Evolutionary conservation across 495 filamentous ascomycete species (phyloP), one percentile per base, ranked within the genome.

Genomic region (Podospora conica): DNA sequence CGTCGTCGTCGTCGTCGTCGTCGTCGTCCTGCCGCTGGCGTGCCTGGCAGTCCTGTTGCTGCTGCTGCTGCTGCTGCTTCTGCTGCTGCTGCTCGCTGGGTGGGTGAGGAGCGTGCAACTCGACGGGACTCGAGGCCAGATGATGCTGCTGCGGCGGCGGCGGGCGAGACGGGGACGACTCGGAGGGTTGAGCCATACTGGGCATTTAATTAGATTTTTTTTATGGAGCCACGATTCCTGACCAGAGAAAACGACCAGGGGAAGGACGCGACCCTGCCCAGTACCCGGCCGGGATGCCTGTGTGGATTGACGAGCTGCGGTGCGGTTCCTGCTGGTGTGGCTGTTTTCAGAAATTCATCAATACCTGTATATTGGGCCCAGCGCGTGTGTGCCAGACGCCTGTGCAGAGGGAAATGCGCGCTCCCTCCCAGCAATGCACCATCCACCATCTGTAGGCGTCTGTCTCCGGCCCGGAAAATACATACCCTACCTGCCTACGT

Each of bases 141-240:
- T 63, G 40, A 48, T 63, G 23, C n/a, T n/a, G n/a, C n/a, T n/a
- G n/a, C n/a, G n/a, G n/a, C n/a, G 68, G 73, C 70, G 69, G 69
- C 61, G 67, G 71, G 69, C 73, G 74, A 67, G 69, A 73, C 68
- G 62, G 71, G 70, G 60, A 70, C 67, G 70, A 62, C 61, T 71
- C 73, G 70, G 73, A 66, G 71, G 71, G 70, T 76, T 77, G 75
- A 74, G 75, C 75, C 75, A 77, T 77, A 71, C 67, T 77, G 75
- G 74, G 73, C 73, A 75, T 77, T 77, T 77, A 76, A 77, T 77
- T 77, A 75, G 74, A 74, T 70, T 73, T 75, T 63, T 75, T 76
- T 76, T 74, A 76, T 76, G 74, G 75, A 76, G 74, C 73, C 75
- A 73, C 71, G 73, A 76, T 76, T 75, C 72, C 74, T 73, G 67